Percentiles rank a stretch among this genome's conserved stretches.
Evolutionary conservation across 257 asterid species (phyloP).

Genomic region (Solanum appendiculatum): DNA sequence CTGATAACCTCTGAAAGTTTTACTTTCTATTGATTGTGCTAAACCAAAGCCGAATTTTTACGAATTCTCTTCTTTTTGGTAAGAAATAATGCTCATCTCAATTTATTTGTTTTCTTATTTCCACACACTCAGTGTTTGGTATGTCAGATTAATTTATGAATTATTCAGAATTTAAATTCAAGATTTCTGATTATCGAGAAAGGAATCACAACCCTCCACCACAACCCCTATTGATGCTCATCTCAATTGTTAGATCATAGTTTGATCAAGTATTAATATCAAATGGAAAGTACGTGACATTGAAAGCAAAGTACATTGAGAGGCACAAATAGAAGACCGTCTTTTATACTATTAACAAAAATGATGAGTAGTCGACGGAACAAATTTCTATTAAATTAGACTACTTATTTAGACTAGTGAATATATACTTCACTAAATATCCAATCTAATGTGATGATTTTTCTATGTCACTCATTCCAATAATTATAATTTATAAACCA

Average conservation of each 20-base stretch:
- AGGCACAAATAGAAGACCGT: background rate
- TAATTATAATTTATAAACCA: too few species aligned
- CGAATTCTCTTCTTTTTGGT: background rate
- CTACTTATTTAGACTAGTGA: background rate
- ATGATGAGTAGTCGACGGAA: too few species aligned
- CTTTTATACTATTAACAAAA: too few species aligned
- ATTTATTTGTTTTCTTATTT: too few species aligned
- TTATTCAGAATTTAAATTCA: too few species aligned
- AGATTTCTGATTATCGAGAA: background rate
- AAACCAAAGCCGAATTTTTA: background rate
- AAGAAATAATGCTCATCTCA: background rate
- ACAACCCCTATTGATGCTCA: background rate
- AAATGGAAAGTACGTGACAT: background rate
- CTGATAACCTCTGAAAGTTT: background rate
- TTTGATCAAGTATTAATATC: background rate
- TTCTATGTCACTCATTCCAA: background rate
- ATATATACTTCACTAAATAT: too few species aligned
- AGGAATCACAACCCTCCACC: background rate
- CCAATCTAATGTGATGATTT: background rate
- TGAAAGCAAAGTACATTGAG: background rate
- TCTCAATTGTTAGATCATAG: background rate
- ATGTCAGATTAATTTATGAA: too few species aligned
- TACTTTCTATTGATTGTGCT: background rate
- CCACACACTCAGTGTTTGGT: fast-evolving
- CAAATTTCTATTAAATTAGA: too few species aligned